Base-by-base conservation (phyloP, 345 rosid genomes). In the Lenwebbia sp. region DNA sequence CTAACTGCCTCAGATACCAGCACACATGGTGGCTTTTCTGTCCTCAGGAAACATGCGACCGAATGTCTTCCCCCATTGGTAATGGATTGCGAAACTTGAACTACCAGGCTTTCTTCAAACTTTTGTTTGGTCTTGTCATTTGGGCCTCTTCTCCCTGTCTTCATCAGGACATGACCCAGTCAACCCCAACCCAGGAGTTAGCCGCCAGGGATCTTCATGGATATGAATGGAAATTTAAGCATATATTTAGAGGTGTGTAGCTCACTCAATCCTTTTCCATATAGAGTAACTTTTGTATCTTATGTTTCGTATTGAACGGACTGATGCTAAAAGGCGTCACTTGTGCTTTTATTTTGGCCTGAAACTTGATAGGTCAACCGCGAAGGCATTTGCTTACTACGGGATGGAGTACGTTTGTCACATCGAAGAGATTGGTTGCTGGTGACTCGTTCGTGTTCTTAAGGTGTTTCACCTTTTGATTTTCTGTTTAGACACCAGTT, bases 1-100 rank as follows among this genome's bases (percentile, higher is more conserved):
- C 89, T 97, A 84, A 97, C 99, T 6, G 99, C 99, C 9, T 96
- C 99, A 26, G 99, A 97, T 88, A 97, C 99, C 28, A 97, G 99
- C 92, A 97, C 99, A 58, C 98, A 97, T 62, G 99, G 99, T 28
- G 99, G 99, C 13, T 96, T 97, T 90, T 97, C 98, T 85, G 97
- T 97, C 88, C 92, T 97, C 23, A 90, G 98, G 87, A 96, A 93
- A 85, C 98, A 97, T 76, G 99, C 99, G 2, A 93, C 94, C 0
- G 98, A 97, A 83, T 97, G 99, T 89, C 96, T 97, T 88, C 99
- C 99, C 88, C 94, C 92, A 1, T 91, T 97, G 98, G 99, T 97
- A 93, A 28, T 30, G 37, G 10, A 82, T 74, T 53, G 47, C 26
- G 51, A 83, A 26, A 0, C 26, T 49, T 44, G 15, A n/a, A 13